Conservation (phyloP, 306 rosid genomes). For the Lotus japonicus region DNA sequence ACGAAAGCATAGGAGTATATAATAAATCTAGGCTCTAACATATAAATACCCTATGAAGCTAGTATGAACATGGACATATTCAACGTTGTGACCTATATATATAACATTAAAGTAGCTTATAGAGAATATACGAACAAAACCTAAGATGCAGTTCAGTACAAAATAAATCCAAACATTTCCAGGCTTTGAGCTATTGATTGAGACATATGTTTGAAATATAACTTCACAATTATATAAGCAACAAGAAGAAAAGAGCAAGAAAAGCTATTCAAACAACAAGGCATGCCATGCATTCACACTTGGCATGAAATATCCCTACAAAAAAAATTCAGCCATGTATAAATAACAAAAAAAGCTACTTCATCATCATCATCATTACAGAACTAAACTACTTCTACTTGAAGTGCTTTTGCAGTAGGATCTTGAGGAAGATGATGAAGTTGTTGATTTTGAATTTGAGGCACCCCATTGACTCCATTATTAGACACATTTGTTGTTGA, state of each 20-base stretch:
- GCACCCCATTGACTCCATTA: conserved; percentile 31
- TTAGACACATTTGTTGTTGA: background rate
- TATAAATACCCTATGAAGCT: no score
- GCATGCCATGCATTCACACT: conserved; percentile 4
- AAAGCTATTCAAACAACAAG: background rate
- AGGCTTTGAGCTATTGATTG: conserved; percentile 2
- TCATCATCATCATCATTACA: background rate
- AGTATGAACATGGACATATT: no score
- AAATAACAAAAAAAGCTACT: background rate
- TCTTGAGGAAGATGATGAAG: conserved; percentile 3
- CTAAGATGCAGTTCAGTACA: background rate
- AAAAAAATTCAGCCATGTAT: conserved; percentile 5
- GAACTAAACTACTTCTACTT: conserved; percentile 16
- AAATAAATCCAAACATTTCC: background rate
- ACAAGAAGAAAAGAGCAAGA: no score
- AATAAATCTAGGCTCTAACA: no score
- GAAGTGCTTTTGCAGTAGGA: conserved; percentile 26
- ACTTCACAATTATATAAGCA: background rate
- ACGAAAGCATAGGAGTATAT: no score
- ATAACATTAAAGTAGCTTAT: background rate
- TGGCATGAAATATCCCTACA: background rate
- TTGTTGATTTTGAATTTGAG: conserved; percentile 2
- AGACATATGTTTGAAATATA: conserved; percentile 12
- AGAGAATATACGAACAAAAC: background rate
- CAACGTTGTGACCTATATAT: no score